Percentiles rank a stretch among this genome's conserved stretches.
Evolutionary conservation across 208 protist genomes (phyloP).

Genomic region (Acanthamoeba healyi): DNA sequence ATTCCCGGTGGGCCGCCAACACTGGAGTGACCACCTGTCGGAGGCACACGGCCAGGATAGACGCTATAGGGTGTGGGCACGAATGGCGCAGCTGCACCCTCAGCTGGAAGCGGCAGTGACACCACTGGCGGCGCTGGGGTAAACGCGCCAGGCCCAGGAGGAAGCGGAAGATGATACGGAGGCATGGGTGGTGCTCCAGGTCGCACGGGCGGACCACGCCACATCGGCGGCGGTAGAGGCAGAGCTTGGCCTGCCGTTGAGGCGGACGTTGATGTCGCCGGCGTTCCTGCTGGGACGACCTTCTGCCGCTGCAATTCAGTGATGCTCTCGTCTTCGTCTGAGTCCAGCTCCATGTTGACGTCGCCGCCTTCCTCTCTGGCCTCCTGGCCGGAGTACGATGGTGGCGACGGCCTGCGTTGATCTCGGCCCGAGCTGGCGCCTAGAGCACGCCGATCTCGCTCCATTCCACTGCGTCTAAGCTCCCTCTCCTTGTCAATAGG

Average conservation of each 20-base stretch:
- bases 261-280: neutral
- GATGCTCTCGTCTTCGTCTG: constrained; percentile 55
- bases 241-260: neutral
- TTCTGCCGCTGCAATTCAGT: constrained; percentile 10
- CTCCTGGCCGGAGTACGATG: neutral
- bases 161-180: neutral
- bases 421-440: neutral
- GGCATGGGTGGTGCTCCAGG: constrained; percentile 1
- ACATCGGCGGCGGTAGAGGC: neutral
- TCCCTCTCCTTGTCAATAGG: neutral
- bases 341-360: constrained; percentile 56
- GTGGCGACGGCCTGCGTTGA: neutral
- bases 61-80: neutral
- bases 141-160: neutral
- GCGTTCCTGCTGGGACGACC: neutral
- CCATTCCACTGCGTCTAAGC: neutral
- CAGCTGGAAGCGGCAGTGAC: neutral
- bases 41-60: neutral
- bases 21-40: neutral
- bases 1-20: neutral
- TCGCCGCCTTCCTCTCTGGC: neutral
- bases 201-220: constrained; percentile 18
- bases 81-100: neutral
- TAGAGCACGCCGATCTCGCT: neutral
- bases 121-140: neutral